Evolutionary conservation across 331 rosid genomes (phyloP).

Genomic region (Malus hybrid): DNA sequence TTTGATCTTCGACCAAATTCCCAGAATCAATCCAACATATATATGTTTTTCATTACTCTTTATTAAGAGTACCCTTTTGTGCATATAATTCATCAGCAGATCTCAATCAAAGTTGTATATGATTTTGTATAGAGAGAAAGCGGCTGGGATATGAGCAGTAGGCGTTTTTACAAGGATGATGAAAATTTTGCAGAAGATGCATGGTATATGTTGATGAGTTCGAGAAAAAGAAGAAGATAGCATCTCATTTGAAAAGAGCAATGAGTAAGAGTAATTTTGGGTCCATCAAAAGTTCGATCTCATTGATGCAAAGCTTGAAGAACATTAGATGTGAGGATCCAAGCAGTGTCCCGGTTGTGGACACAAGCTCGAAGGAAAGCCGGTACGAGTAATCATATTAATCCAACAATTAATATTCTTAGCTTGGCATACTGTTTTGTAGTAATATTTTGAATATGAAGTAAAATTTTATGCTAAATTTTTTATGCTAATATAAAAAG

Average conservation of each 20-base stretch:
- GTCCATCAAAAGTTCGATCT: conserved; percentile 70
- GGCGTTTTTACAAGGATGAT: conserved; percentile 26
- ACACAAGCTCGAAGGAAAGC: conserved; percentile 74
- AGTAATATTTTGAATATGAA: conserved; percentile 1
- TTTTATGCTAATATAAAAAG: background rate
- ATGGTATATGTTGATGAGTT: conserved; percentile 6
- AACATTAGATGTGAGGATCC: conserved; percentile 87
- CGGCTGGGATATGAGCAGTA: conserved; percentile 34
- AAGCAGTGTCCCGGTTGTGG: conserved; percentile 98
- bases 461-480: too few relatives aligned
- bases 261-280: conserved; percentile 54
- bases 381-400: conserved; percentile 35
- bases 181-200: conserved; percentile 13
- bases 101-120: background rate
- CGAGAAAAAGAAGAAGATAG: conserved; percentile 28
- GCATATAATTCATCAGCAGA: background rate
- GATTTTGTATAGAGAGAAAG: conserved; percentile 8
- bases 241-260: background rate
- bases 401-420: background rate
- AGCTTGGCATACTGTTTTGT: background rate
- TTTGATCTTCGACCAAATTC: background rate
- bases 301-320: conserved; percentile 94
- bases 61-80: background rate
- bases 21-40: background rate
- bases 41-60: background rate